These are phyloP conservation scores for Arachnopeziza araneosa DNA, from an alignment of 2,329 filamentous ascomycete genomes.

Conservation along the genomic window DNA sequence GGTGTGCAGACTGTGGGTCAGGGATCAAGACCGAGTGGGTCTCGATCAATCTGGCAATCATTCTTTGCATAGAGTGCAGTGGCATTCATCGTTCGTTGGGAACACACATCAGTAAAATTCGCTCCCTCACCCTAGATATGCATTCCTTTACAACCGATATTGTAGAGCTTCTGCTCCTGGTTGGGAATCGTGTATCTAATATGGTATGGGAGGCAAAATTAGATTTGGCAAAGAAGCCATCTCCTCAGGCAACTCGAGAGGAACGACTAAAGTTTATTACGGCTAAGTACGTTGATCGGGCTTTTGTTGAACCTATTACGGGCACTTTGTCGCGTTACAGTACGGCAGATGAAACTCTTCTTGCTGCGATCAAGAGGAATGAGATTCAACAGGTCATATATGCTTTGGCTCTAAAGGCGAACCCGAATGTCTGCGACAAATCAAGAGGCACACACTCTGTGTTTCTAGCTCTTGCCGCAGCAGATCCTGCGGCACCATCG, in stretches of 20 bases:
- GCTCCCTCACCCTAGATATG: slow-evolving; percentile 90
- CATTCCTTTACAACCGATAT: slow-evolving; percentile 96
- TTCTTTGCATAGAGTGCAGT: slow-evolving; percentile 96
- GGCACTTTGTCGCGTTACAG: slow-evolving; percentile 68
- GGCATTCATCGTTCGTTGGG: slow-evolving; percentile 94
- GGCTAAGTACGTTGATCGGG: slow-evolving; percentile 82
- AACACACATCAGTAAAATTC: slow-evolving; percentile 95
- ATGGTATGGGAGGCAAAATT: slow-evolving; percentile 92
- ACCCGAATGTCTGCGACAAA: slow-evolving; percentile 79
- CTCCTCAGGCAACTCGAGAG: slow-evolving; percentile 74
- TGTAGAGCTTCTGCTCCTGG: slow-evolving; percentile 82
- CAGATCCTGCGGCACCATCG: slow-evolving; percentile 78
- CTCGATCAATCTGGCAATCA: slow-evolving; percentile 93
- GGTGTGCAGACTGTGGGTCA: slow-evolving; percentile 92
- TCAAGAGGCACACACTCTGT: slow-evolving; percentile 84
- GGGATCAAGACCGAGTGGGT: slow-evolving; percentile 96
- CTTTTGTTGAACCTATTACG: slow-evolving; percentile 74
- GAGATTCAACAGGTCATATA: slow-evolving; percentile 92
- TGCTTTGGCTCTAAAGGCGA: slow-evolving; percentile 78
- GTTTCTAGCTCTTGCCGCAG: slow-evolving; percentile 85
- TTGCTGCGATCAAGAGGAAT: slow-evolving; percentile 93
- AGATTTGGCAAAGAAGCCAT: slow-evolving; percentile 66
- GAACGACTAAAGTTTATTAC: slow-evolving; percentile 94
- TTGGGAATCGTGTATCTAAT: slow-evolving; percentile 93
- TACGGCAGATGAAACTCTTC: slow-evolving; percentile 78